Base-by-base conservation (phyloP, 2,329 filamentous ascomycete species). In the Trichoderma oligosporum region DNA sequence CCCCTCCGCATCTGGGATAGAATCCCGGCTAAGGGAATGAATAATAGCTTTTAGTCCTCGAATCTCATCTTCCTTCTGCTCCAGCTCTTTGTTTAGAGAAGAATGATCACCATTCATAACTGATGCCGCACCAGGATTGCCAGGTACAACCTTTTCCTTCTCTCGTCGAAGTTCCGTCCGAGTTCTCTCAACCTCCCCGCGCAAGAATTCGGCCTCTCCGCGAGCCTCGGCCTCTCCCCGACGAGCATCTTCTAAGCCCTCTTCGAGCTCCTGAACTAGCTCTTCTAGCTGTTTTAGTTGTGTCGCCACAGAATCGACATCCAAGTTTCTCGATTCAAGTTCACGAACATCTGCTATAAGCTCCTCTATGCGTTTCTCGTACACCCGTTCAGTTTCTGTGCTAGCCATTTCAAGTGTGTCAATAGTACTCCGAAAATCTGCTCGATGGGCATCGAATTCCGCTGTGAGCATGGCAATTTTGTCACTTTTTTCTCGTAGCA, bases 1-100 rank as follows among this genome's bases (percentile, higher is more conserved):
- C 60, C 71, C 66, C 24, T 55, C 60, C 68, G 69, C 41, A 25
- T 72, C 73, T 3, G 78, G 77, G n/a, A 81, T 76, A 9, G 86
- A 82, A 63, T 90, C 90, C 60, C 91, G 82, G 70, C 91, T 96
- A 35, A 99, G 79, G 16, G 91, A 96, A 73, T 97, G 93, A 60
- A 99, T 97, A 68, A 99, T 97, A 41, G 94, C 93, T 73, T 97
- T 99, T 62, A 99, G 81, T 45, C 94, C 94, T 61, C 93, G 84
- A 67, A 99, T 97, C 76, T 99, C 94, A 66, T 99, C 94, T 67
- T 99, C 93, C 70, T 95, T 94, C 68, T 96, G 89, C 69, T 95
- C 91, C 27, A 97, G 74, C 62, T 96, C 91, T 71, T 90, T 90
- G 41, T 82, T 81, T 45, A 77, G 71, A 22, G 78, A 74, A 8